Base-by-base conservation (phyloP, 345 rosid species). In the Populus pruinosa region DNA sequence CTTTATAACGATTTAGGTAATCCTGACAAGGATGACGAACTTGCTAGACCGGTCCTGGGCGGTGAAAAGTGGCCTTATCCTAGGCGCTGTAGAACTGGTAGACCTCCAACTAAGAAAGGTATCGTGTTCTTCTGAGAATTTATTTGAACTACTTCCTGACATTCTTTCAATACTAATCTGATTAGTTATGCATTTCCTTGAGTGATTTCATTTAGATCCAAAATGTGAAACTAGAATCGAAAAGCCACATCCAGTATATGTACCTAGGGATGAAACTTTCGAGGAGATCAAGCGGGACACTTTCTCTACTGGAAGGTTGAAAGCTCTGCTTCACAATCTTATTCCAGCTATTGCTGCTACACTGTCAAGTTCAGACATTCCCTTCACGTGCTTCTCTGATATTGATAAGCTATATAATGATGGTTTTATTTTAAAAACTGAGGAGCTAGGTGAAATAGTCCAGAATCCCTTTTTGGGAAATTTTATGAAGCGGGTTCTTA, bases 251-350 rank as follows among this genome's bases (percentile, higher is more conserved):
- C 93, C 94, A 5, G 92, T 93, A 11, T 96, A 93, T 66, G 98
- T 96, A 41, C 99, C 98, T 35, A 85, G 99, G 31, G 98, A 93
- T 41, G 99, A 96, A 85, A 89, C 88, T 33, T 96, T 96, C n/a
- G 99, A 92, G 85, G 99, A 95, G 84, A 88, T 91, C 80, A 95
- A 95, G 81, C 91, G 90, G 86, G 83, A 88, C 27, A 89, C 96
- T 6, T 92, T 96, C 79, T 85, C 93, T 64, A 93, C 91, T 47
- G 98, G 98, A 62, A 91, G 94, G 86, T 53, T 96, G 76, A 96
- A 93, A 77, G 94, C 98, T 67, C 80, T 92, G 82, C 93, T 96
- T 65, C 97, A 93, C 85, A 96, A 93, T 83, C 97, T 95, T 27
- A 87, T 96, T 39, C 99, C 99, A 53, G 86, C 89, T 13, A 93